These are phyloP conservation scores for Cordyceps cicadae DNA, from an alignment of 2,329 filamentous ascomycete genomes.

Conservation along the genomic window DNA sequence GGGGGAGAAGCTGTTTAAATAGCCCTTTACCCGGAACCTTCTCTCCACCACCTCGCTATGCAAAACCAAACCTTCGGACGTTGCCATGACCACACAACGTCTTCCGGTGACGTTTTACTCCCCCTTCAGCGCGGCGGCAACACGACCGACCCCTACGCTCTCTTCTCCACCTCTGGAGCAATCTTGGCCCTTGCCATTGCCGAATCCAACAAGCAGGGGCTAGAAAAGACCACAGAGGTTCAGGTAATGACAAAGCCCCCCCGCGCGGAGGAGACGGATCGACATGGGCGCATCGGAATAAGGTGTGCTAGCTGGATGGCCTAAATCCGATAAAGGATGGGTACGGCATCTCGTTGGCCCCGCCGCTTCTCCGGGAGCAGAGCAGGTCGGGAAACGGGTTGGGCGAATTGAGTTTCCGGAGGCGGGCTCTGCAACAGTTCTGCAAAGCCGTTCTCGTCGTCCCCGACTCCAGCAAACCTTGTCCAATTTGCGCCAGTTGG, in stretches of 20 bases:
- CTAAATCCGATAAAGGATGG: slow-evolving; percentile 2
- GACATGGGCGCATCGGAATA: slow-evolving; percentile 1
- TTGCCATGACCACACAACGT: background rate
- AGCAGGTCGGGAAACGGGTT: too few species aligned
- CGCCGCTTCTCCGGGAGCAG: too few species aligned
- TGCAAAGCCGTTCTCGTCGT: too few species aligned
- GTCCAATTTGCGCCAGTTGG: too few species aligned
- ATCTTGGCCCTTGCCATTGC: background rate
- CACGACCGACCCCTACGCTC: too few species aligned
- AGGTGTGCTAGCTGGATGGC: background rate
- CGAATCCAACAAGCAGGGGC: background rate
- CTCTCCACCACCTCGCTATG: background rate
- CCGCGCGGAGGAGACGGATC: background rate
- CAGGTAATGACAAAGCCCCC: background rate
- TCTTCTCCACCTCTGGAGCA: background rate
- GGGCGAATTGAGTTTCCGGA: too few species aligned
- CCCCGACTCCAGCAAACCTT: too few species aligned
- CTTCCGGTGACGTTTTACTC: background rate
- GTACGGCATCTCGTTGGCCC: too few species aligned
- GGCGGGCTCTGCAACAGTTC: too few species aligned
- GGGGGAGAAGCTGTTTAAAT: background rate
- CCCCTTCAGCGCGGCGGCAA: too few species aligned
- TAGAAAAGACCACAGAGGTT: too few species aligned
- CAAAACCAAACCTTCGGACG: background rate
- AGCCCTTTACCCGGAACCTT: background rate